Base-by-base conservation (phyloP, 768 basidiomycete species). In the Suillus luteus region DNA sequence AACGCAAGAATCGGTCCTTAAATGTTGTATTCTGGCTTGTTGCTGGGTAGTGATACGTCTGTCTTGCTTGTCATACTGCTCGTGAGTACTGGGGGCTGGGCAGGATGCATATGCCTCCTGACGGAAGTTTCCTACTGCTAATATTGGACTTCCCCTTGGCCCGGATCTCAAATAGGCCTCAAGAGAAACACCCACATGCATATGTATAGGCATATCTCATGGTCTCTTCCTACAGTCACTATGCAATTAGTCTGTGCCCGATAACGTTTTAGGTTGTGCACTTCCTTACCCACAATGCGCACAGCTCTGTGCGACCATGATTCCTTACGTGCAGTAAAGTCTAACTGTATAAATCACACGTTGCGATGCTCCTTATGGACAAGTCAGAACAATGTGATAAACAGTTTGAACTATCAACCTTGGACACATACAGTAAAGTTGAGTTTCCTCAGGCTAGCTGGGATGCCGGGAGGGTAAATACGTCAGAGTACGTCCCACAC, bases 261-360 rank as follows among this genome's bases (percentile, higher is more conserved):
- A 41, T 58, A 58, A 41, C 57, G 40, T 58, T 58, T 58, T 58
- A 58, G 17, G 57, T 58, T 58, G 24, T 17, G 27, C 17, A 19
- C 40, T 41, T 27, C 57, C 57, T 31, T 41, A 38, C 57, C 57
- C 38, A 41, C 57, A 40, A 14, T 19, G 5, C 38, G 22, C 37
- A 57, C 54, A 55, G 35, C n/a, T 12, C 7, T 10, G 35, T 37
- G 55, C 12, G 55, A 57, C 15, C 15, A 22, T 24, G 15, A 14
- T 24, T 22, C 12, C 7, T 55, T 40, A 17, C 55, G 22, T 40
- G 37, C n/a, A 35, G 8, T 41, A 27, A 41, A 31, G 57, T 10
- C 22, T 40, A 14, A 14, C 38, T 27, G 22, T 40, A 15, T 15
- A 11, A n/a, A 4, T 41, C 24, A 6, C 40, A 41, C 27, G 40